These are phyloP conservation scores for Termitomyces heimii DNA, from an alignment of 768 basidiomycete genomes.

Conservation along the genomic window DNA sequence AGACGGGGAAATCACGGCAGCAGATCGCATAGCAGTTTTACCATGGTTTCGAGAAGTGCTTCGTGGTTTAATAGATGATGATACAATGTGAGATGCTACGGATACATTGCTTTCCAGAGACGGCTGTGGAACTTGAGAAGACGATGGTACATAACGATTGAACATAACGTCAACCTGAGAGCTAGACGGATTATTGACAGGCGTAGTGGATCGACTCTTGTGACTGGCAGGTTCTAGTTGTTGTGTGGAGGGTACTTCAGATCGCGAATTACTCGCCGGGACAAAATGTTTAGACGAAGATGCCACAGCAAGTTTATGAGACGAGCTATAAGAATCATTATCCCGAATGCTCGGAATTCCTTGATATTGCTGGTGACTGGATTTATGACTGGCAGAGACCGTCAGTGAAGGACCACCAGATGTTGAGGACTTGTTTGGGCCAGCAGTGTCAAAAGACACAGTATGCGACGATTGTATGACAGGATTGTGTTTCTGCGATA, in stretches of 20 bases:
- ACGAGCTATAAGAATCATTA: background rate
- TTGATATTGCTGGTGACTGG: background rate
- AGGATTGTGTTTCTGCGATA: background rate
- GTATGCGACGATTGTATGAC: background rate
- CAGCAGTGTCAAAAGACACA: background rate
- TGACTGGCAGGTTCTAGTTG: background rate
- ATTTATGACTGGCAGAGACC: background rate
- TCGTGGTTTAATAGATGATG: conserved; percentile 1
- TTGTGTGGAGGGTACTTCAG: background rate
- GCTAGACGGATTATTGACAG: background rate
- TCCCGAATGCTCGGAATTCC: background rate
- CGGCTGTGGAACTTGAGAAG: conserved; percentile 9
- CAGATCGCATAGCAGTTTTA: background rate
- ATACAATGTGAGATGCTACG: conserved; percentile 6
- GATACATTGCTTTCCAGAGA: conserved; percentile 6
- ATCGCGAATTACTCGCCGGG: background rate
- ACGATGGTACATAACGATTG: conserved; percentile 3
- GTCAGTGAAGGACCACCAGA: background rate
- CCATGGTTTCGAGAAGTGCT: background rate
- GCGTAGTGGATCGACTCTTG: background rate
- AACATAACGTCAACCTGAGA: conserved; percentile 1
- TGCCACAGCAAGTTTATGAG: background rate
- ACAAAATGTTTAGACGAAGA: background rate
- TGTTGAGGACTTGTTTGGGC: background rate
- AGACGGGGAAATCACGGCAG: background rate